phyloP scores from a whole-genome alignment of 2,329 filamentous ascomycete genomes.

The Penicillium sp. region DNA sequence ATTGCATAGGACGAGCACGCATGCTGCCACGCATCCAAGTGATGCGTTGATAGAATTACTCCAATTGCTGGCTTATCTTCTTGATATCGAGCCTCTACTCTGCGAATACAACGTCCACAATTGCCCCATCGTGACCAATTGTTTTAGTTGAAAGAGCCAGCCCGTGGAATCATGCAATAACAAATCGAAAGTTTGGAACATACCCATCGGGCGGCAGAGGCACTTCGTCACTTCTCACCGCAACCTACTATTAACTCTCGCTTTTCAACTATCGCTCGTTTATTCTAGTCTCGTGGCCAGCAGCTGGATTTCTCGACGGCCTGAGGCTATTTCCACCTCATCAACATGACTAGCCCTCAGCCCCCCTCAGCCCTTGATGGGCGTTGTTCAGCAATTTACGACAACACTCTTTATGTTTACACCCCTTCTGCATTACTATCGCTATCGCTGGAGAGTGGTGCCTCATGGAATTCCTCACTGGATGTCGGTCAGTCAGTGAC shows the following conservation, averaged over 20 bases:
- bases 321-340: constrained; percentile 14
- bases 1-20: not conserved
- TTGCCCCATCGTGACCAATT: not conserved
- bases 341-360: constrained; percentile 65
- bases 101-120: not conserved
- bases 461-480: constrained; percentile 67
- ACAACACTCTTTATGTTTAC: constrained; percentile 81
- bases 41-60: not conserved
- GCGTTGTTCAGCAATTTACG: constrained; percentile 76
- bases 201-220: not conserved
- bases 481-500: constrained; percentile 65
- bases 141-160: not conserved
- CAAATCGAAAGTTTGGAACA: not conserved
- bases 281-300: constrained; percentile 17
- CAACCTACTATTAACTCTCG: constrained; percentile 10
- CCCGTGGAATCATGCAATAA: constrained; percentile 11
- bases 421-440: constrained; percentile 72
- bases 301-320: constrained; percentile 28
- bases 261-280: not conserved
- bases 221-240: constrained; percentile 14
- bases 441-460: constrained; percentile 63
- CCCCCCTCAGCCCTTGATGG: constrained; percentile 67
- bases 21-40: not conserved
- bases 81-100: not conserved
- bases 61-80: not conserved